phyloP scores from a whole-genome alignment of 2,329 filamentous ascomycete species.

The Arthrobotrys sphaeroides region DNA sequence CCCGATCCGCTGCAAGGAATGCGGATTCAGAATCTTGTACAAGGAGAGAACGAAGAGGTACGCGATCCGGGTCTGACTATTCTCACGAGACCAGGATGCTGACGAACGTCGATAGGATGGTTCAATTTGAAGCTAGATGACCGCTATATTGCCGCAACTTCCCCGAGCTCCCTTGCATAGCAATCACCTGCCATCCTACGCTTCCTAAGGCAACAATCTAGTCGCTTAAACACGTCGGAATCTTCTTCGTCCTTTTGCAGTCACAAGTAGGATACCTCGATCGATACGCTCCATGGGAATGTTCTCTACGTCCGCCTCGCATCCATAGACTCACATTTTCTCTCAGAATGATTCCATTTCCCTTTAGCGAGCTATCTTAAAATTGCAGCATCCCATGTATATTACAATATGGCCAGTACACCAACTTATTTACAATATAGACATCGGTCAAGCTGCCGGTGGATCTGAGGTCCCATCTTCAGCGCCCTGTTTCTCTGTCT shows the following conservation, averaged over 20 bases:
- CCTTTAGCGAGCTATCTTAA: constrained; percentile 36
- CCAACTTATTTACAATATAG: constrained; percentile 28
- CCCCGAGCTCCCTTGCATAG: not conserved
- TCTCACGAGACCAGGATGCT: constrained; percentile 55
- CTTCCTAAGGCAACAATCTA: not conserved
- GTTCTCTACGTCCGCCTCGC: not conserved
- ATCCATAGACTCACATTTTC: constrained; percentile 6
- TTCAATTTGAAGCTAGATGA: constrained; percentile 95
- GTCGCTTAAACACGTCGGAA: not conserved
- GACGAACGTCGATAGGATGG: constrained; percentile 74
- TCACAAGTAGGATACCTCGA: not conserved
- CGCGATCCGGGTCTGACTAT: constrained; percentile 59
- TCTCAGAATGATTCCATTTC: constrained; percentile 6
- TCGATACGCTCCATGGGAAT: not conserved
- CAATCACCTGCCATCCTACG: not conserved
- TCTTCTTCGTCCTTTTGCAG: not conserved
- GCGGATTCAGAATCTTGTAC: constrained; percentile 93
- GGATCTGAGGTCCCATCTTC: constrained; percentile 25
- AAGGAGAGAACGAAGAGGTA: constrained; percentile 98
- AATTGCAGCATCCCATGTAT: constrained; percentile 38
- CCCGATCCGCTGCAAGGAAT: constrained; percentile 87
- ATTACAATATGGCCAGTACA: constrained; percentile 29
- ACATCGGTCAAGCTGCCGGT: constrained; percentile 19
- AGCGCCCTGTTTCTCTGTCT: constrained; percentile 62
- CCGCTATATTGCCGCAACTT: not conserved